Evolutionary conservation across 1,284 basidiomycete species (phyloP).

Genomic region (Moesziomyces sp.): DNA sequence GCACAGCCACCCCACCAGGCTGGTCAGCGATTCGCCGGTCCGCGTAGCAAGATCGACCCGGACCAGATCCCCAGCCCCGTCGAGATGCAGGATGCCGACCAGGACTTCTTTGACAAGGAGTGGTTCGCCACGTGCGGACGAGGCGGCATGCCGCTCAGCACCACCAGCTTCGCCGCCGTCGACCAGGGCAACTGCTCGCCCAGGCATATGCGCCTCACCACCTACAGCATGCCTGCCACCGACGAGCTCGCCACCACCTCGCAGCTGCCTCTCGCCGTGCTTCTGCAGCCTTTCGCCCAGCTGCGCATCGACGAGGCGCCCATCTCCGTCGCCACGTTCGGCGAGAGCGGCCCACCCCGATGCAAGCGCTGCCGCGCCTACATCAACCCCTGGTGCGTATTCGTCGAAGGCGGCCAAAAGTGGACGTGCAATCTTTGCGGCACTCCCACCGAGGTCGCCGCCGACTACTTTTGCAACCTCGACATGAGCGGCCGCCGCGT

Average conservation of each 20-base stretch:
- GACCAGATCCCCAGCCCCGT: constrained; percentile 91
- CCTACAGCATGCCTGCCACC: constrained; percentile 81
- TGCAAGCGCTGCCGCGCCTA: constrained; percentile 89
- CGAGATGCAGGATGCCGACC: constrained; percentile 83
- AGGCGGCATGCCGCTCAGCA: constrained; percentile 78
- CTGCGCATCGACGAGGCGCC: constrained; percentile 74
- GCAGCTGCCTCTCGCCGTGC: constrained; percentile 80
- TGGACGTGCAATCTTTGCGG: constrained; percentile 95
- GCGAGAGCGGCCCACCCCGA: constrained; percentile 80
- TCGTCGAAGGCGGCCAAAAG: constrained; percentile 82
- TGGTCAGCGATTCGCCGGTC: constrained; percentile 71
- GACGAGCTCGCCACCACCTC: constrained; percentile 84
- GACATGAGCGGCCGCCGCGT: constrained; percentile 83
- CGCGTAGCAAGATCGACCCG: constrained; percentile 84
- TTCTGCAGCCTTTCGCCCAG: constrained; percentile 91
- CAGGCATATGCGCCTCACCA: constrained; percentile 76
- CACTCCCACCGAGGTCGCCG: constrained; percentile 76
- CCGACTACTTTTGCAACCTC: constrained; percentile 86
- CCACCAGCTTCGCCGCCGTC: constrained; percentile 85
- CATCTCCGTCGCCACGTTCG: constrained; percentile 78
- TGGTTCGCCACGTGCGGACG: constrained; percentile 80
- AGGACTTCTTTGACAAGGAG: constrained; percentile 82
- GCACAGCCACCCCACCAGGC: constrained; percentile 69
- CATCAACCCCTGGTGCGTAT: constrained; percentile 93
- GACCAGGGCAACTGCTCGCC: constrained; percentile 87